Conservation (phyloP, 108 stramenopile genomes). For the Pseudonitzschia pungens region DNA sequence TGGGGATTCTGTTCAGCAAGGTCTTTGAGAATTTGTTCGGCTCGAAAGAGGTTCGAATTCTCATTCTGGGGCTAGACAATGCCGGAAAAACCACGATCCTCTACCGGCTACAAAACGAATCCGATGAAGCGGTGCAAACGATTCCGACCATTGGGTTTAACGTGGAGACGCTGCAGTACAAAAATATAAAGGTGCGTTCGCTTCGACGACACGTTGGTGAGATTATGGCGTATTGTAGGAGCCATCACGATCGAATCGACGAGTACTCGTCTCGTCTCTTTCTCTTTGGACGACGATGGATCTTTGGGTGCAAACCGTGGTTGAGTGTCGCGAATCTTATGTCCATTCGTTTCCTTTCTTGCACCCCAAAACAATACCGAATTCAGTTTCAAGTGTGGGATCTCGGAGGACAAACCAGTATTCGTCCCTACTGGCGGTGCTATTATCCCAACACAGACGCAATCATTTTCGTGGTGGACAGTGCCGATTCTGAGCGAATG, state of each 20-base stretch:
- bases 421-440: constrained; percentile 99
- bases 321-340: background rate
- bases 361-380: background rate
- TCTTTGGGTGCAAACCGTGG: background rate
- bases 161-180: constrained; percentile 99
- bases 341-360: background rate
- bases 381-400: constrained; percentile 99
- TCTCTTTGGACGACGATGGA: background rate
- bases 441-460: constrained; percentile 99
- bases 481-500: constrained; percentile 95
- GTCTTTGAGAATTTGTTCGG: constrained; percentile 96
- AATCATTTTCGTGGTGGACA: constrained; percentile 99
- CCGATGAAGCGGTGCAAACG: constrained; percentile 90
- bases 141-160: constrained; percentile 99
- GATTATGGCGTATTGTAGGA: background rate
- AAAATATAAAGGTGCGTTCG: constrained; percentile 93
- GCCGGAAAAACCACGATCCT: constrained; percentile 99
- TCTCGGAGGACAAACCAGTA: constrained; percentile 98
- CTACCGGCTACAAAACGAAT: constrained; percentile 89
- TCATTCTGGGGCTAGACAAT: constrained; percentile 98
- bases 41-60: constrained; percentile 96
- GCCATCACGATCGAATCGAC: background rate
- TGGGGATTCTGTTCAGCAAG: constrained; percentile 94
- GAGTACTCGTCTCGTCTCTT: background rate
- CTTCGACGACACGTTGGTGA: background rate